Evolutionary conservation across 345 rosid genomes (phyloP).

Genomic region (Syzygium aromaticum): DNA sequence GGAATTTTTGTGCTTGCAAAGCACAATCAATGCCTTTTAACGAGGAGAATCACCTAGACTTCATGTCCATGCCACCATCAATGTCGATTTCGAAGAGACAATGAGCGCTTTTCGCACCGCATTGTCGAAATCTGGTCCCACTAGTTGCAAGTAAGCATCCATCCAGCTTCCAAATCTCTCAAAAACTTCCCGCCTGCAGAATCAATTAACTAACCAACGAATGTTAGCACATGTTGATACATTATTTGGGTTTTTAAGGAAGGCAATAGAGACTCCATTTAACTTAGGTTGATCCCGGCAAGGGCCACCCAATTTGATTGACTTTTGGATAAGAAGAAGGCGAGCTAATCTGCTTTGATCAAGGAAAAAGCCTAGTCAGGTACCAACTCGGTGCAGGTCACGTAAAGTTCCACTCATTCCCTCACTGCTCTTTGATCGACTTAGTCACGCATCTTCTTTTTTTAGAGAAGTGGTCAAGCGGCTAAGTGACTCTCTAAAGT

Average conservation of each 20-base stretch:
- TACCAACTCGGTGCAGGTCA: slow-evolving; percentile 3
- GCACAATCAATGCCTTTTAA: no score
- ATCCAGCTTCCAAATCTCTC: neutral
- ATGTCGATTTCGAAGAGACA: neutral
- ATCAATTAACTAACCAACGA: neutral
- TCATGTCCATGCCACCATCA: neutral
- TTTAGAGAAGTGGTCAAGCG: neutral
- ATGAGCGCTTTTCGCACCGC: neutral
- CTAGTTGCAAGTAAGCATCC: neutral
- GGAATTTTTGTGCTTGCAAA: no score
- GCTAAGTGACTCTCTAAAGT: neutral
- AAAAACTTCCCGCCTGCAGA: neutral
- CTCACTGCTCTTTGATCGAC: neutral
- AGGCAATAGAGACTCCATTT: neutral
- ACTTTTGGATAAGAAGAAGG: slow-evolving; percentile 13
- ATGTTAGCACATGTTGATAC: neutral
- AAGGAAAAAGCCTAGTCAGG: slow-evolving; percentile 10
- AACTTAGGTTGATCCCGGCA: neutral
- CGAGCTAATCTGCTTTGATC: slow-evolving; percentile 13
- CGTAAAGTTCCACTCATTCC: neutral
- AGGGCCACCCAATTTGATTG: neutral
- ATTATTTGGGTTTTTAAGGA: neutral
- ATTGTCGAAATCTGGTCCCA: neutral
- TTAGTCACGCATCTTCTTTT: neutral
- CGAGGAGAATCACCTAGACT: neutral